Evolutionary conservation across 176 grass and related monocot species (phyloP).

Genomic region (Lolium rigidum): DNA sequence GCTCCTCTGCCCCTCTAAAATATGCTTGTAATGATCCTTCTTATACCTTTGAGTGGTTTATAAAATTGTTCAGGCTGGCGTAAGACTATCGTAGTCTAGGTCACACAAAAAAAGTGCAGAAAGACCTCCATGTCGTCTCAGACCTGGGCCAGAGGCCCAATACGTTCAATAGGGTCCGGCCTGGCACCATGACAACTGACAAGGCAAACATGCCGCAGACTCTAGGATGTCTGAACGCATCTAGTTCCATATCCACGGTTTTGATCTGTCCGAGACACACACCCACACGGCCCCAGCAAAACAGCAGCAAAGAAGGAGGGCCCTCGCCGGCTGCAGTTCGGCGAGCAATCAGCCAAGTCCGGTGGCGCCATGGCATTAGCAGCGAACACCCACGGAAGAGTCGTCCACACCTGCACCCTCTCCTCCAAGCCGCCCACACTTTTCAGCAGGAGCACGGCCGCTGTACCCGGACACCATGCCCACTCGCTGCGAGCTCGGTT

Average conservation of each 20-base stretch:
- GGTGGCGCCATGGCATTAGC: constrained; percentile 54
- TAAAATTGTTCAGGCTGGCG: too few relatives aligned
- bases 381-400: constrained; percentile 32
- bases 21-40: too few relatives aligned
- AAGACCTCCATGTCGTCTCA: too few relatives aligned
- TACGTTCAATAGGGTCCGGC: too few relatives aligned
- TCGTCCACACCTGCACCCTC: neutral
- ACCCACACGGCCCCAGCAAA: neutral
- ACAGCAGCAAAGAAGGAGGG: neutral
- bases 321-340: neutral
- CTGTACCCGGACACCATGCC: constrained; percentile 6
- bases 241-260: constrained; percentile 60
- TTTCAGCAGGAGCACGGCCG: constrained; percentile 11
- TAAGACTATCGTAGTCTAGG: too few relatives aligned
- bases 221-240: constrained; percentile 24
- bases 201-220: too few relatives aligned
- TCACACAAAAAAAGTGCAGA: too few relatives aligned
- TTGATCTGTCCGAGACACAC: neutral
- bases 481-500: constrained; percentile 23
- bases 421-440: constrained; percentile 19
- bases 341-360: neutral
- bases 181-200: too few relatives aligned
- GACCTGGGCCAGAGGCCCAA: too few relatives aligned
- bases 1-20: too few relatives aligned
- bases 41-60: too few relatives aligned